Base-by-base conservation (phyloP, 306 rosid genomes). In the Delonix regia region DNA sequence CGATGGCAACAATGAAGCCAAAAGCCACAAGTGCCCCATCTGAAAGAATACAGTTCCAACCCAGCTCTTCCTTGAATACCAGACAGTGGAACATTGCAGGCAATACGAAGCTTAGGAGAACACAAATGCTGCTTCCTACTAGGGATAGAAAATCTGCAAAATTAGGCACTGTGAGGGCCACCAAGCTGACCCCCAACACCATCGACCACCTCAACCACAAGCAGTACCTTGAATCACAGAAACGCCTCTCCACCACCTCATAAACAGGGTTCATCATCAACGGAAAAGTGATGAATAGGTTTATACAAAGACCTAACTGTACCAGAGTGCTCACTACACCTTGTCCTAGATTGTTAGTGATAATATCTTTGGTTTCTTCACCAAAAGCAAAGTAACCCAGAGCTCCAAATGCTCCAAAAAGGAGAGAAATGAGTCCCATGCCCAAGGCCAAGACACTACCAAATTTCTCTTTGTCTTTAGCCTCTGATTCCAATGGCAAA, bases 231-330 rank as follows among this genome's bases (percentile, higher is more conserved):
- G 84, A 83, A 8, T 69, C 81, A 21, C 84, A 84, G 39, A 87
- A 84, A 77, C 93, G 51, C 65, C 96, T 84, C 86, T 91, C 93
- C 63, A 86, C 65, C 5, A 91, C 87, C 78, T 91, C 96, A 69
- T 81, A 83, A 21, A 91, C 92, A 12, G 96, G 93, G 76, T 89
- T 86, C 96, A 91, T 91, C 96, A 91, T 91, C 80, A 91, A 42
- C 0, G 93, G 92, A 62, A 91, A 62, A 25, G 89, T 89, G 78
- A 89, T 82, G 66, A 91, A 91, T 73, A 91, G 57, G 73, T 91
- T 91, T 0, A 91, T 48, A 19, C 90, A 89, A 14, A 89, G 87
- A 0, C 97, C 90, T 10, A 89, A 42, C 61, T 87, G 92, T 5
- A 86, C 92, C 77, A 89, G 5, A 30, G 76, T 66, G 84, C 93